Percentiles rank a stretch among this genome's conserved stretches.
Evolutionary conservation across 768 basidiomycete genomes (phyloP).

Genomic region (Termitomyces sp.): DNA sequence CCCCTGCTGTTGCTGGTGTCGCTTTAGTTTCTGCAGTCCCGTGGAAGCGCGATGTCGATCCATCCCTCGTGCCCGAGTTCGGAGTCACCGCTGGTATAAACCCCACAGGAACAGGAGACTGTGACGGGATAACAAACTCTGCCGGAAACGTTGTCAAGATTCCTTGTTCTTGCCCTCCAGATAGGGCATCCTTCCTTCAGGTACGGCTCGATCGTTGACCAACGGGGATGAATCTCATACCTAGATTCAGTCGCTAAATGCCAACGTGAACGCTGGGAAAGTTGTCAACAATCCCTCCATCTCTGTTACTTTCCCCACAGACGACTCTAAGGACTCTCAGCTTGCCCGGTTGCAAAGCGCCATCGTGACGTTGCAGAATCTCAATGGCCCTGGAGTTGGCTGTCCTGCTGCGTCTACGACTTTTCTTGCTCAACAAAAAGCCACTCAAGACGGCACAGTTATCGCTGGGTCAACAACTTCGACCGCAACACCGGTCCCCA

Average conservation of each 20-base stretch:
- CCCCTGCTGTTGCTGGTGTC: slow-evolving; percentile 21
- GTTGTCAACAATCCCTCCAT: slow-evolving; percentile 63
- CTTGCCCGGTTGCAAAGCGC: slow-evolving; percentile 53
- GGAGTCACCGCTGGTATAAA: slow-evolving; percentile 52
- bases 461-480: slow-evolving; percentile 15
- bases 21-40: slow-evolving; percentile 32
- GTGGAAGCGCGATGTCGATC: slow-evolving; percentile 33
- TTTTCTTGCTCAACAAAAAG: slow-evolving; percentile 37
- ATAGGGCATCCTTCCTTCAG: slow-evolving; percentile 43
- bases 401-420: slow-evolving; percentile 66
- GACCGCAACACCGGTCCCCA: slow-evolving; percentile 17
- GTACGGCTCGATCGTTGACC: slow-evolving; percentile 22
- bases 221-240: neutral
- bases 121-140: slow-evolving; percentile 57
- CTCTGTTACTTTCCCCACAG: slow-evolving; percentile 56
- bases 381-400: slow-evolving; percentile 60
- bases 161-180: slow-evolving; percentile 62
- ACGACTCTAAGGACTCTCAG: slow-evolving; percentile 44
- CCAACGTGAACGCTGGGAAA: slow-evolving; percentile 54
- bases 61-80: slow-evolving; percentile 50
- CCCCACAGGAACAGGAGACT: slow-evolving; percentile 54
- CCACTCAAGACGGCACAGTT: slow-evolving; percentile 26
- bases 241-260: slow-evolving; percentile 31
- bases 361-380: slow-evolving; percentile 67
- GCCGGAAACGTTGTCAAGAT: slow-evolving; percentile 53